Conservation (phyloP, 2,329 filamentous ascomycete species). For the Sclerotinia minor region DNA sequence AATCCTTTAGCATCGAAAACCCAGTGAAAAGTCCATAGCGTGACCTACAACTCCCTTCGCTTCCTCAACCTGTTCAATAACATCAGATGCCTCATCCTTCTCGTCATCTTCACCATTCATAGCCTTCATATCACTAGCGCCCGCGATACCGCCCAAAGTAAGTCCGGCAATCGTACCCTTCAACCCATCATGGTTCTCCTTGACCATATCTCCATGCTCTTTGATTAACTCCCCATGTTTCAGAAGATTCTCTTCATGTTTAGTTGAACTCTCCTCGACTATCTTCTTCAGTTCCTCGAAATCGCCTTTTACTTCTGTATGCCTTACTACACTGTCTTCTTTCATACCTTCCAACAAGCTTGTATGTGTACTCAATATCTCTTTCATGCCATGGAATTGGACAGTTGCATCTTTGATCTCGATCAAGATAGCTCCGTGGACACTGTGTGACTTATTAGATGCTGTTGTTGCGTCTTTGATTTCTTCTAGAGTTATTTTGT, state of each 20-base stretch:
- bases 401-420: slow-evolving; percentile 15
- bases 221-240: slow-evolving; percentile 29
- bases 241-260: slow-evolving; percentile 29
- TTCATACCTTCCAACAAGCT: slow-evolving; percentile 32
- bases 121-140: neutral
- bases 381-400: neutral
- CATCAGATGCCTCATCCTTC: neutral
- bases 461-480: slow-evolving; percentile 32
- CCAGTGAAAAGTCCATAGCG: neutral
- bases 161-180: slow-evolving; percentile 34
- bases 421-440: slow-evolving; percentile 24
- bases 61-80: neutral
- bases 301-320: slow-evolving; percentile 31
- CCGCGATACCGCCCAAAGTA: slow-evolving; percentile 31
- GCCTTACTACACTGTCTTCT: slow-evolving; percentile 16
- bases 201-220: slow-evolving; percentile 30
- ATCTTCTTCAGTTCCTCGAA: slow-evolving; percentile 34
- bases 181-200: slow-evolving; percentile 33
- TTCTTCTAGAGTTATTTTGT: slow-evolving; percentile 26
- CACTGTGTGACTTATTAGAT: slow-evolving; percentile 28
- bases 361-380: slow-evolving; percentile 24
- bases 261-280: slow-evolving; percentile 28
- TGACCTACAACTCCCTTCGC: neutral
- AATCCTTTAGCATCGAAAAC: neutral
- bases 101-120: neutral